A percentile compares a stretch with the other conserved stretches of the same genome.
Conservation (phyloP, 1,284 basidiomycete species). For the Cutaneotrichosporon sp. region DNA sequence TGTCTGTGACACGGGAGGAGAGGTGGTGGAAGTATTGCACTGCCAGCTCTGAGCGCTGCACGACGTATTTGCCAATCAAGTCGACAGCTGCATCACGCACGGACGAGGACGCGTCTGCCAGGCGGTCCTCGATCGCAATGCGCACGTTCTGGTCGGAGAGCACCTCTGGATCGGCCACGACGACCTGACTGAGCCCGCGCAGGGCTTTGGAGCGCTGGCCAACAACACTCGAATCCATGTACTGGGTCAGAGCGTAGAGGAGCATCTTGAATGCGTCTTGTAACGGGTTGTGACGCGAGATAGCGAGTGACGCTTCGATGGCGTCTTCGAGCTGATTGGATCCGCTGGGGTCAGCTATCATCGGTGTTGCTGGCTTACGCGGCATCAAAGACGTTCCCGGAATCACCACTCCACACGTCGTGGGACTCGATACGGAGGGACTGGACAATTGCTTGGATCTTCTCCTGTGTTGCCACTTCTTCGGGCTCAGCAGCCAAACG, state of each 20-base stretch:
- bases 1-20: slow-evolving; percentile 81
- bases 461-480: slow-evolving; percentile 20
- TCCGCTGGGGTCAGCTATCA: slow-evolving; percentile 26
- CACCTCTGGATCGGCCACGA: slow-evolving; percentile 78
- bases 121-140: slow-evolving; percentile 76
- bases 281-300: slow-evolving; percentile 68
- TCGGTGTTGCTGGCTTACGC: too few species aligned
- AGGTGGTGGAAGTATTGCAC: slow-evolving; percentile 80
- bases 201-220: slow-evolving; percentile 87
- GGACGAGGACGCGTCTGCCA: slow-evolving; percentile 82
- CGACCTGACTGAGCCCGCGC: slow-evolving; percentile 74
- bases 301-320: slow-evolving; percentile 56
- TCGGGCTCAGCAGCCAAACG: slow-evolving; percentile 28
- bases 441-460: slow-evolving; percentile 23
- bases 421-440: slow-evolving; percentile 21
- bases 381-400: slow-evolving; percentile 30
- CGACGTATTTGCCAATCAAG: slow-evolving; percentile 89
- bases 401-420: slow-evolving; percentile 33
- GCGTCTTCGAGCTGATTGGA: slow-evolving; percentile 29
- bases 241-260: slow-evolving; percentile 63
- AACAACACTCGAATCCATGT: slow-evolving; percentile 73
- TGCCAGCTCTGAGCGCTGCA: slow-evolving; percentile 76
- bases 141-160: slow-evolving; percentile 58
- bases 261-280: slow-evolving; percentile 74
- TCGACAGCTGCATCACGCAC: slow-evolving; percentile 95